Evolutionary conservation across 176 grass and related monocot genomes (phyloP).

Genomic region (Metroxylon sagu): DNA sequence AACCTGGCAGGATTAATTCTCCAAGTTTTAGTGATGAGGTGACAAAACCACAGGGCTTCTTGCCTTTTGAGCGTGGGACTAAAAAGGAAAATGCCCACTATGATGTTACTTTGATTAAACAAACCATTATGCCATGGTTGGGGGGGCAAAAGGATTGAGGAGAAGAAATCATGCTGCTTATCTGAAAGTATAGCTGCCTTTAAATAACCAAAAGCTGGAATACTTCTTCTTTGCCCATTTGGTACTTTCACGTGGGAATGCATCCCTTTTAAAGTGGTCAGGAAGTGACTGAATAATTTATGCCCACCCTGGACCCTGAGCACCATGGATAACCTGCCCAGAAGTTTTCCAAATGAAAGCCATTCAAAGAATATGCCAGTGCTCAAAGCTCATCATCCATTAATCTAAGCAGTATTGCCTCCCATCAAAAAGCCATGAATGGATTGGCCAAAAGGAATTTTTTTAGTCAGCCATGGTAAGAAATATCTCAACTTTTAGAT

Average conservation of each 20-base stretch:
- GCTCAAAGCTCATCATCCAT: constrained; percentile 37
- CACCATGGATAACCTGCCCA: constrained; percentile 18
- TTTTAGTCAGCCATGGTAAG: no score
- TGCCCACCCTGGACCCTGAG: no score
- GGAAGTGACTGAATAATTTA: constrained; percentile 50
- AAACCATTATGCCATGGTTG: background rate
- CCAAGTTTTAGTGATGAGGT: background rate
- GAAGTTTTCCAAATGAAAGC: constrained; percentile 23
- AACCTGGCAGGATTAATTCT: no score
- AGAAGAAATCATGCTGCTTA: constrained; percentile 26
- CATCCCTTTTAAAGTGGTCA: constrained; percentile 46
- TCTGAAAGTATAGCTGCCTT: constrained; percentile 37
- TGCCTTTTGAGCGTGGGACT: constrained; percentile 21
- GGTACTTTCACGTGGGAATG: constrained; percentile 48
- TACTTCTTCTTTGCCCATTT: constrained; percentile 20
- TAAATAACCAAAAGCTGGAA: constrained; percentile 30
- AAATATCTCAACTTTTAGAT: no score
- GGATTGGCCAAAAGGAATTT: constrained; percentile 4
- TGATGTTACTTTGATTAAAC: constrained; percentile 3
- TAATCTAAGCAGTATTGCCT: constrained; percentile 32
- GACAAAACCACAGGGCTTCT: constrained; percentile 2
- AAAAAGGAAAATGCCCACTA: constrained; percentile 35
- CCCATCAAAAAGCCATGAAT: constrained; percentile 29
- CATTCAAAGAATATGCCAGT: constrained; percentile 30
- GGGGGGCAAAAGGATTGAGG: constrained; percentile 2